Evolutionary conservation across 2,329 filamentous ascomycete species (phyloP).

Genomic region (Sclerotinia minor): DNA sequence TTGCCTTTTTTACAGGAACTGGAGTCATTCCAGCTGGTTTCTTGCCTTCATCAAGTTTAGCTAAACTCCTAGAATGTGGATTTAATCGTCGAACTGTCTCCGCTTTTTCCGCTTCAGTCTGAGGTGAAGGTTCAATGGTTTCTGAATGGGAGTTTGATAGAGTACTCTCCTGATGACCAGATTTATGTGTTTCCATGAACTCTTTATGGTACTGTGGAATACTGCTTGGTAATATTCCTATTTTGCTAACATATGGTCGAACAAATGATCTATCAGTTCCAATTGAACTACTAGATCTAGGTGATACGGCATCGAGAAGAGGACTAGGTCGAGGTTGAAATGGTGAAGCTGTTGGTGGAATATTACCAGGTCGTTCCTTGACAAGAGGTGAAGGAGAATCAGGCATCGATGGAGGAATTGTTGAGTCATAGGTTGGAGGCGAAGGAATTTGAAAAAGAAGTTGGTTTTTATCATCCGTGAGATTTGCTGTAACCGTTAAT

Average conservation of each 20-base stretch:
- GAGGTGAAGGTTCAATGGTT: conserved; percentile 43
- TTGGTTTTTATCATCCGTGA: conserved; percentile 41
- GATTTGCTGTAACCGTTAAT: conserved; percentile 38
- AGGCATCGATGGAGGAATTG: conserved; percentile 18
- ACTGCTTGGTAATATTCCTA: conserved; percentile 88
- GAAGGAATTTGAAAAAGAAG: conserved; percentile 55
- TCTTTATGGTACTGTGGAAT: conserved; percentile 88
- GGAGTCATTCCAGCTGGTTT: conserved; percentile 64
- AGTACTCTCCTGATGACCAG: conserved; percentile 48
- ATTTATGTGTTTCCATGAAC: conserved; percentile 73
- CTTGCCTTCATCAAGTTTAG: conserved; percentile 65
- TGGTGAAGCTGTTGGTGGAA: conserved; percentile 16
- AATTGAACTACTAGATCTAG: conserved; percentile 40
- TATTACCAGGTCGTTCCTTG: conserved; percentile 22
- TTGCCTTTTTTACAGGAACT: conserved; percentile 67
- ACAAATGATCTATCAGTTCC: conserved; percentile 38
- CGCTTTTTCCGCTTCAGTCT: conserved; percentile 73
- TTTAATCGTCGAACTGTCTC: conserved; percentile 79
- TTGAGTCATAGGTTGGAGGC: conserved; percentile 52
- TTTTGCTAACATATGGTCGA: conserved; percentile 64
- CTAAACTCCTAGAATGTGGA: conserved; percentile 74
- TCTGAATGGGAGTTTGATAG: conserved; percentile 45
- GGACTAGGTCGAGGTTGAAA: conserved; percentile 32
- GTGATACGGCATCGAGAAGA: conserved; percentile 39
- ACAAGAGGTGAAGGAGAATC: conserved; percentile 11